These are phyloP conservation scores for Sclerotinia sclerotiorum DNA, from an alignment of 2,329 filamentous ascomycete genomes.

Conservation along the genomic window DNA sequence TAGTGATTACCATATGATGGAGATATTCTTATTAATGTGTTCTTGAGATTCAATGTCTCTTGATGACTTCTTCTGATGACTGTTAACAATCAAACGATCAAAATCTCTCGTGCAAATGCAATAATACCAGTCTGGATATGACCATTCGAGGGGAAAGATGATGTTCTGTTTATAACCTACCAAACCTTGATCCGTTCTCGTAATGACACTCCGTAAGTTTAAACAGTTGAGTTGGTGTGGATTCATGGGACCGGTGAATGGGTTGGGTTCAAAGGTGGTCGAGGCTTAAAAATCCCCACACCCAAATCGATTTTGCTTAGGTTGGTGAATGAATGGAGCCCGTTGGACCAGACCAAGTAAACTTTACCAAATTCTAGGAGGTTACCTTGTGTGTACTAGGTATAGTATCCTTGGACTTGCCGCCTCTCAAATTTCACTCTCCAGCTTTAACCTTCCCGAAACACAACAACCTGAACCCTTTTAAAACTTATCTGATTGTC, in stretches of 20 bases:
- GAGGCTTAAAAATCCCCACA: conserved; percentile 8
- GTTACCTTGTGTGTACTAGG: background rate
- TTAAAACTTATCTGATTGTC: conserved; percentile 11
- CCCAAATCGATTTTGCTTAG: background rate
- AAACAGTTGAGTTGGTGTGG: no score
- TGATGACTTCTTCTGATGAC: no score
- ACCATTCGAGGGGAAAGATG: no score
- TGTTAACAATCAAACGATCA: no score
- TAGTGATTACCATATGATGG: background rate
- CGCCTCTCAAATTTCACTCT: conserved; percentile 3
- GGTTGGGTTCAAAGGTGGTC: background rate
- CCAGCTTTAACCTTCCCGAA: conserved; percentile 4
- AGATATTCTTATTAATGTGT: background rate
- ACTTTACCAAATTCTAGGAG: background rate
- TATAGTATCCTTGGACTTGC: conserved; percentile 3
- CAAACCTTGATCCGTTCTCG: no score
- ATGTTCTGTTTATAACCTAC: no score
- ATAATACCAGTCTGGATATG: no score
- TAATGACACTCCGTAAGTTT: no score
- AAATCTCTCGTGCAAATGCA: no score
- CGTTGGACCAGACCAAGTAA: background rate
- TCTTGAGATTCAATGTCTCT: no score
- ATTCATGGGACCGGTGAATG: background rate
- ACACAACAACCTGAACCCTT: conserved; percentile 8
- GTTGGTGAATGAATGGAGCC: background rate